Evolutionary conservation across 495 filamentous ascomycete species (phyloP), one percentile per base, ranked within the genome.

Genomic region (Hyphodiscus hymeniophilus): DNA sequence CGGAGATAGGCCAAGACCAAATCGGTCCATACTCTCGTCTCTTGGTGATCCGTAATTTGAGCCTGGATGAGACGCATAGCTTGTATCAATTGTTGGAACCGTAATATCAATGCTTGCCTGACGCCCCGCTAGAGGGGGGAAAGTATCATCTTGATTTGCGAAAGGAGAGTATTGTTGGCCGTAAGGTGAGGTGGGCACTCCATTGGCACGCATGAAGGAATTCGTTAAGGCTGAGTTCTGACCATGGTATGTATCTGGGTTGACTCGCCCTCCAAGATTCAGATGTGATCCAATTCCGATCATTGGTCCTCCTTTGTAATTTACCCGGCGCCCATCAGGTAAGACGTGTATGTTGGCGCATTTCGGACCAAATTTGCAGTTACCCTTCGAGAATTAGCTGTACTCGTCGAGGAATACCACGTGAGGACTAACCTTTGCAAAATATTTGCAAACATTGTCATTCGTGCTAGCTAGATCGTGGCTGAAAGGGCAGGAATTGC

Each of bases 361-460:
- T 66, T 97, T 97, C 22, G 85, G 81, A 46, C 92, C 92, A 64
- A 97, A 98, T 65, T 98, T 98, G 81, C 92, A 98, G 67, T 96
- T 96, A 47, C 92, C 94, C 89, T 96, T 49, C 40, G 15, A 32
- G n/a, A 38, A 48, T 58, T 46, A 58, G 58, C n/a, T 3, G 26
- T 17, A n/a, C 2, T 15, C 34, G 24, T 15, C 11, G 11, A 48
- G 1, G 2, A 35, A 6, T 26, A 23, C 26, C 10, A 17, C 17
- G 12, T 12, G 7, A 3, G 1, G 15, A 52, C 79, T 57, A 73
- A 95, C 91, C 82, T 96, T 98, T 51, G 87, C 80, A 56, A 97
- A 98, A 68, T 97, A 98, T 70, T 97, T 97, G 79, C 92, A 98
- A 36, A 89, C 82, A 51, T 82, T 87, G 50, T 94, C 88, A 23